phyloP scores from a whole-genome alignment of 1,284 basidiomycete genomes.

The Ustilago cynodontis region DNA sequence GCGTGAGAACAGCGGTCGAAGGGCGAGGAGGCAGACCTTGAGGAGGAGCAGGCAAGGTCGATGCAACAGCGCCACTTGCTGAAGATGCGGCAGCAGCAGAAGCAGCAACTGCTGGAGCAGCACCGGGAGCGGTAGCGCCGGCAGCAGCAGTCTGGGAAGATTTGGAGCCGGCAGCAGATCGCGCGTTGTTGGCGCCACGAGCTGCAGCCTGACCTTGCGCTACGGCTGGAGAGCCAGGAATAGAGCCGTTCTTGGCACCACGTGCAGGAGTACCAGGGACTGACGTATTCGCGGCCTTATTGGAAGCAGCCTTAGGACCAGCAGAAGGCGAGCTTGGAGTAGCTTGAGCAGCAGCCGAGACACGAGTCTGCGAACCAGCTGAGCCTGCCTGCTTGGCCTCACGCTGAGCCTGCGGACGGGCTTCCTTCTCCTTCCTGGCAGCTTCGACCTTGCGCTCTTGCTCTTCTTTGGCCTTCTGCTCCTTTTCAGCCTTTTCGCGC shows the following conservation, averaged over 20 bases:
- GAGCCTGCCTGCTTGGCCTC: conserved; percentile 69
- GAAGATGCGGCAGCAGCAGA: conserved; percentile 12
- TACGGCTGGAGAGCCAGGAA: conserved; percentile 37
- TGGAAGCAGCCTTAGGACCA: conserved; percentile 19
- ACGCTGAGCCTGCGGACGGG: conserved; percentile 72
- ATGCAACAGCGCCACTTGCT: conserved; percentile 14
- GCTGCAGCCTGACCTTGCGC: conserved; percentile 15
- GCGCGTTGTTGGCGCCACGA: conserved; percentile 11
- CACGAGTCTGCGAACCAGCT: conserved; percentile 21
- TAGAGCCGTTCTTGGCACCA: conserved; percentile 30
- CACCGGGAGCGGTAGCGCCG: conserved; percentile 8
- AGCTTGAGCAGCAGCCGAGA: conserved; percentile 13
- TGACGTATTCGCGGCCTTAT: conserved; percentile 19
- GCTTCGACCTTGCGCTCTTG: conserved; percentile 48
- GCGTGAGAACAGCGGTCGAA: conserved; percentile 46
- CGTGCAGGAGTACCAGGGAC: conserved; percentile 35
- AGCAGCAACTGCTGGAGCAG: conserved; percentile 9
- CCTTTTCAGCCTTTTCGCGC: conserved; percentile 63
- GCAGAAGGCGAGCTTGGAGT: conserved; percentile 29
- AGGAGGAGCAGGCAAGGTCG: conserved; percentile 57
- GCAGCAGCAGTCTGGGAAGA: conserved; percentile 3
- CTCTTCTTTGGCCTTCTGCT: conserved; percentile 50
- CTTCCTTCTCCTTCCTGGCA: conserved; percentile 56
- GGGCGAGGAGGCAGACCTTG: conserved; percentile 61
- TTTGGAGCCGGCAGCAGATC: conserved; percentile 21